Conservation (phyloP, 2,329 filamentous ascomycete genomes). For the Epichloe bromicola region DNA sequence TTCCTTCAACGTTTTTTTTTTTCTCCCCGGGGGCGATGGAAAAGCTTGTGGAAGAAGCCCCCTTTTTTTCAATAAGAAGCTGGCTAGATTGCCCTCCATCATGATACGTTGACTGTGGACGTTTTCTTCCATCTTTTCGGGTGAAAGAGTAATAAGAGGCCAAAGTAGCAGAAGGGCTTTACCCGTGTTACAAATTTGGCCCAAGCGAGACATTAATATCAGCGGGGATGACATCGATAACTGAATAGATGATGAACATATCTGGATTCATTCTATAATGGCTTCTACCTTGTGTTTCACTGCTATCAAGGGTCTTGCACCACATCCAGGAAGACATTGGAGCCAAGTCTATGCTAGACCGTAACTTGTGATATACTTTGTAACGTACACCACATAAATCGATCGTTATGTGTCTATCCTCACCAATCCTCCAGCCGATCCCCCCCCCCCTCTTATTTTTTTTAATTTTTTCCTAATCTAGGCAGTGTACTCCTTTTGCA, state of each 20-base stretch:
- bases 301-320: too few species aligned
- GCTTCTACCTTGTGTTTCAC: too few species aligned
- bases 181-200: background rate
- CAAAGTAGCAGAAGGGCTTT: background rate
- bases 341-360: background rate
- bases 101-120: background rate
- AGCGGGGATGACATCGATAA: background rate
- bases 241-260: background rate
- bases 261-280: too few species aligned
- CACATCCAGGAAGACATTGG: background rate
- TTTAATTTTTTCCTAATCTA: constrained; percentile 10
- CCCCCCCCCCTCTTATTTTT: too few species aligned
- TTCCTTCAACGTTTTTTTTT: background rate
- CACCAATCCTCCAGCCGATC: too few species aligned
- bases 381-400: too few species aligned
- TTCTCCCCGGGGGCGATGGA: background rate
- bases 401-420: too few species aligned
- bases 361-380: too few species aligned
- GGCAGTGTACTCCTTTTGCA: constrained; percentile 48
- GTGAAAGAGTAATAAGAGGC: background rate
- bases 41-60: background rate
- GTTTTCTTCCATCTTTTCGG: background rate
- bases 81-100: background rate
- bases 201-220: background rate
- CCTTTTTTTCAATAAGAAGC: background rate